A percentile compares a stretch with the other conserved stretches of the same genome.
phyloP scores from a whole-genome alignment of 352 stramenopile species.

The Phytophthora citricola region DNA sequence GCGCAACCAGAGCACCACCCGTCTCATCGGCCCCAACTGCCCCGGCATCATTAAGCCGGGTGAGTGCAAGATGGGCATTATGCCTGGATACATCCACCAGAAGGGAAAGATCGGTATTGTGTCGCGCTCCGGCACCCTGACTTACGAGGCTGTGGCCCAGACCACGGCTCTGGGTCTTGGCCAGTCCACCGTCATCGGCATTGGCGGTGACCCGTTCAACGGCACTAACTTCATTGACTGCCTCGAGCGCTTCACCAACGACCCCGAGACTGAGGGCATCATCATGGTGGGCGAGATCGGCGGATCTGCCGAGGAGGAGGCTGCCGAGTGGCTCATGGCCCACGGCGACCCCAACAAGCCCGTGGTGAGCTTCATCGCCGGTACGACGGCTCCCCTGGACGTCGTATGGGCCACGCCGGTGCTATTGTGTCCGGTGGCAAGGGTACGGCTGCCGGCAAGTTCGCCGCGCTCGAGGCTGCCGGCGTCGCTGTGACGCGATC shows the following conservation, averaged over 20 bases:
- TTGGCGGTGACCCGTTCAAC: conserved; percentile 99
- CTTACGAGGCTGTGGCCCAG: conserved; percentile 99
- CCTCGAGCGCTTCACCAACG: conserved; percentile 98
- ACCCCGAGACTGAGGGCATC: conserved; percentile 99
- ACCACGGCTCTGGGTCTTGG: conserved; percentile 97
- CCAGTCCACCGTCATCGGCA: conserved; percentile 99
- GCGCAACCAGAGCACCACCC: conserved; percentile 92
- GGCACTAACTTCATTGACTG: conserved; percentile 99
- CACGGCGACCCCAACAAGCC: conserved; percentile 99
- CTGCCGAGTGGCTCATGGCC: conserved; percentile 97
- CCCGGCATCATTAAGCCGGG: conserved; percentile 99
- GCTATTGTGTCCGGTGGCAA: conserved; percentile 99
- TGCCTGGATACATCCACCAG: conserved; percentile 99
- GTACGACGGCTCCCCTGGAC: conserved; percentile 98
- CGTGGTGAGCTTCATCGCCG: conserved; percentile 99
- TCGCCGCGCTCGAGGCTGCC: conserved; percentile 95
- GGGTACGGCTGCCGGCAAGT: conserved; percentile 98
- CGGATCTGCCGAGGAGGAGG: conserved; percentile 98
- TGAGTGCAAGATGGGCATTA: conserved; percentile 99
- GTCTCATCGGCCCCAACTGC: conserved; percentile 99
- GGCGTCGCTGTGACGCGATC: conserved; percentile 97
- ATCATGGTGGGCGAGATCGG: conserved; percentile 99
- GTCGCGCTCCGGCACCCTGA: conserved; percentile 98
- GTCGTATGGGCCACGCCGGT: conserved; percentile 99
- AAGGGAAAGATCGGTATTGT: conserved; percentile 99